Evolutionary conservation across 1,139 yeast species (phyloP).

Genomic region (Yamadazyma epiphylla): DNA sequence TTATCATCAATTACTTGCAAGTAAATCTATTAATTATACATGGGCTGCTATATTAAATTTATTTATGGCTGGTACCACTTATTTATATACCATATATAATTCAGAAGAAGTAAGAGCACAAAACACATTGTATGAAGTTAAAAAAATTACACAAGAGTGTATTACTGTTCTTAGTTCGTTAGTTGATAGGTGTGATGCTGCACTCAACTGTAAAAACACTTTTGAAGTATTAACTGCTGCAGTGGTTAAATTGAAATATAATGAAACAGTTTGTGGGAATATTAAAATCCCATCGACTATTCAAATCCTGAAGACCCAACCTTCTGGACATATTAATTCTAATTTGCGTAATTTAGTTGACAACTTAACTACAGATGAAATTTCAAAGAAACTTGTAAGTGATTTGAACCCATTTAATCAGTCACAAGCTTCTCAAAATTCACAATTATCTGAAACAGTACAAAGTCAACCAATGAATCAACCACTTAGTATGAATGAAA

Average conservation of each 20-base stretch:
- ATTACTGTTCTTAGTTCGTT: constrained; percentile 58
- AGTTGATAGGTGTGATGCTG: constrained; percentile 75
- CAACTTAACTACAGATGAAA: constrained; percentile 15
- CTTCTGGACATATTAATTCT: constrained; percentile 34
- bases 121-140: constrained; percentile 50
- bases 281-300: constrained; percentile 6
- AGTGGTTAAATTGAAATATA: constrained; percentile 59
- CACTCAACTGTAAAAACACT: constrained; percentile 64
- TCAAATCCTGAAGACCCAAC: constrained; percentile 22
- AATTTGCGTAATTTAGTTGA: constrained; percentile 38
- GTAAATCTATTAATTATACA: constrained; percentile 70
- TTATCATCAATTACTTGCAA: constrained; percentile 54
- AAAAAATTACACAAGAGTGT: constrained; percentile 53
- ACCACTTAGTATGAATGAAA: too few relatives aligned
- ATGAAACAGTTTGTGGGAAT: constrained; percentile 32
- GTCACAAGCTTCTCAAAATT: background rate
- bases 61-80: constrained; percentile 87
- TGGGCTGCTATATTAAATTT: constrained; percentile 93
- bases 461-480: background rate
- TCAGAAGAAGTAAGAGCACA: constrained; percentile 49
- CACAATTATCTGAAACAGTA: background rate
- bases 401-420: constrained; percentile 11
- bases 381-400: constrained; percentile 6
- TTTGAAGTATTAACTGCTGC: constrained; percentile 72
- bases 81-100: constrained; percentile 70